Base-by-base conservation (phyloP, 1,139 yeast genomes). In the Nakaseomyces uthaithaninus region DNA sequence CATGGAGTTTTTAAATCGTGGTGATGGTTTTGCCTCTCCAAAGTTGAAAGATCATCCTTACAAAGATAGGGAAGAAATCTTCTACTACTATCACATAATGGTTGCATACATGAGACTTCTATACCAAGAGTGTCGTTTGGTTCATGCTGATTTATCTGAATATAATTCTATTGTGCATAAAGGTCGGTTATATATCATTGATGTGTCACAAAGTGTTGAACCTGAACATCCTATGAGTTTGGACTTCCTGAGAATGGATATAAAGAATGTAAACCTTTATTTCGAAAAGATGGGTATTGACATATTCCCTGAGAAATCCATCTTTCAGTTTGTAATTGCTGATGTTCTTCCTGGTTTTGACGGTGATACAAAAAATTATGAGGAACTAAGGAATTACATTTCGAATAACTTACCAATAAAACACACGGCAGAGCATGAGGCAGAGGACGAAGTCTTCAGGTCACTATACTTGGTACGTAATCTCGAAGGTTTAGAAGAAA, bases 181-280 rank as follows among this genome's bases (percentile, higher is more conserved):
- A n/a, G 79, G 74, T 35, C 74, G 77, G 54, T 66, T 93, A 26
- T 87, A 83, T 63, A 85, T 93, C 44, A 85, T 93, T 52, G 99
- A 93, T 66, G 99, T 93, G 16, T 89, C 97, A 1, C 99, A 93
- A 59, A 80, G 94, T 27, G 98, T 93, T 20, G 97, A 93, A 60
- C 97, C 95, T 17, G 96, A 89, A 53, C 99, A 93, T 62, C 98
- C 97, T 5, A 87, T 86, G 84, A 84, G 95, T 34, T 69, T 91
- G 45, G 97, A 91, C 59, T 93, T 93, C 57, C 65, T 93, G 45
- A 70, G 99, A 57, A 91, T 91, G 98, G 99, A 93, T 63, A 89
- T 93, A 55, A 91, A 89, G 62, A 93, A 93, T 55, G 87, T 91
- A 15, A 91, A 87, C 56, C 93, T 84, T 53, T 93, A 80, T 60